phyloP scores from a whole-genome alignment of 192 early-diverging fungal genomes.

The Coemansia sp. region DNA sequence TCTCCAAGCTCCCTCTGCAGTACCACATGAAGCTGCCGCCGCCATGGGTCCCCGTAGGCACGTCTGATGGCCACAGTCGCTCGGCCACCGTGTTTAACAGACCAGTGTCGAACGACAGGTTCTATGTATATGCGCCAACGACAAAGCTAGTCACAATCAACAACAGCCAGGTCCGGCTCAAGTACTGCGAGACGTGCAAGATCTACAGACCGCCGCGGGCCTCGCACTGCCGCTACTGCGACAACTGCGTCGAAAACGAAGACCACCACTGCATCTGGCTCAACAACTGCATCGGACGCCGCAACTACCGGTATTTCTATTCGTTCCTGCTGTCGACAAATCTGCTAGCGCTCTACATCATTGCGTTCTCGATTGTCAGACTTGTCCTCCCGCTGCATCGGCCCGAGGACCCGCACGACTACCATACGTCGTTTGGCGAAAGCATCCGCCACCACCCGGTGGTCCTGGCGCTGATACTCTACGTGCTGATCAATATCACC shows the following conservation, averaged over 20 bases:
- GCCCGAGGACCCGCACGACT: conserved; percentile 13
- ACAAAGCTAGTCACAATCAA: conserved; percentile 62
- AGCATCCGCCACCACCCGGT: conserved; percentile 45
- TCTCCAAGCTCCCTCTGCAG: conserved; percentile 38
- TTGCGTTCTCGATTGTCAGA: conserved; percentile 60
- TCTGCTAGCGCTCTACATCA: conserved; percentile 60
- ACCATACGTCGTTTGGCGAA: conserved; percentile 38
- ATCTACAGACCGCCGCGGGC: conserved; percentile 86
- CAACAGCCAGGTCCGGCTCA: conserved; percentile 62
- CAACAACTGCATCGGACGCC: conserved; percentile 85
- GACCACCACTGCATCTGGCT: conserved; percentile 96
- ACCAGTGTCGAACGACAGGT: conserved; percentile 19
- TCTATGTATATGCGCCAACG: conserved; percentile 39
- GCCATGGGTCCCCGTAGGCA: conserved; percentile 41
- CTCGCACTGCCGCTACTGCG: conserved; percentile 83
- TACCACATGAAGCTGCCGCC: conserved; percentile 55
- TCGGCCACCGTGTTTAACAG: conserved; percentile 48
- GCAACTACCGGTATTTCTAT: conserved; percentile 82
- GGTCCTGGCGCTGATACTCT: conserved; percentile 64
- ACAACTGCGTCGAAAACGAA: conserved; percentile 86
- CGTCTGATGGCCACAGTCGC: conserved; percentile 22
- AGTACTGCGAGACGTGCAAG: conserved; percentile 87
- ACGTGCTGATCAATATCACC: conserved; percentile 57
- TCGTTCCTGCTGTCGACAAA: conserved; percentile 65
- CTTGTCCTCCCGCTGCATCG: conserved; percentile 51